Conservation (phyloP, 2,329 filamentous ascomycete species). For the Lasiodiplodia citricola region DNA sequence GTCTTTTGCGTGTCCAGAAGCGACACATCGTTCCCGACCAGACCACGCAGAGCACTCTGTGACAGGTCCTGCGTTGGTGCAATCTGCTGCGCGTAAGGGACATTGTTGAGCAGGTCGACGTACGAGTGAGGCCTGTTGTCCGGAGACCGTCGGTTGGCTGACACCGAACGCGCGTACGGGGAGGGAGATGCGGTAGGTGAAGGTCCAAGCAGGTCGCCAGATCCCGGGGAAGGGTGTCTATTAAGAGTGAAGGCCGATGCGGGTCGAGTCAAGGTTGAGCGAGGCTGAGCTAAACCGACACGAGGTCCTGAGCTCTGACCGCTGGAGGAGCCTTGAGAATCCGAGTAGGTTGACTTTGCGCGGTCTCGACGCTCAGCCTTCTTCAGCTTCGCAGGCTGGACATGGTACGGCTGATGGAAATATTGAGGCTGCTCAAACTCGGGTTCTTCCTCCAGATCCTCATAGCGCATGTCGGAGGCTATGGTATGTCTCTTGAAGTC, state of each 20-base stretch:
- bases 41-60: constrained; percentile 71
- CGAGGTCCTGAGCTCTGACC: constrained; percentile 33
- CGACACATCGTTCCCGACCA: constrained; percentile 87
- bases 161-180: constrained; percentile 54
- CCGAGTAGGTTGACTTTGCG: constrained; percentile 35
- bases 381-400: constrained; percentile 32
- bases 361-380: constrained; percentile 30
- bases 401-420: constrained; percentile 54
- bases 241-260: constrained; percentile 76
- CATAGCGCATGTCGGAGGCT: constrained; percentile 10
- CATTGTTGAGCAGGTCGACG: constrained; percentile 66
- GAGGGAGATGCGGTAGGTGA: constrained; percentile 47
- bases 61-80: constrained; percentile 72
- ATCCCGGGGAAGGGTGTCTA: constrained; percentile 60
- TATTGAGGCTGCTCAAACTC: constrained; percentile 57
- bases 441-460: constrained; percentile 34
- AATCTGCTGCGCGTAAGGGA: constrained; percentile 79
- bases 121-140: constrained; percentile 65
- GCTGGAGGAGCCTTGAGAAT: constrained; percentile 41
- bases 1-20: constrained; percentile 91
- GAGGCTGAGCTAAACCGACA: constrained; percentile 50
- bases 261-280: constrained; percentile 69
- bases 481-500: constrained; percentile 18
- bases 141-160: constrained; percentile 60
- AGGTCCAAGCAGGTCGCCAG: constrained; percentile 48